Evolutionary conservation across 352 stramenopile species (phyloP).

Genomic region (Globisporangium middletonii): DNA sequence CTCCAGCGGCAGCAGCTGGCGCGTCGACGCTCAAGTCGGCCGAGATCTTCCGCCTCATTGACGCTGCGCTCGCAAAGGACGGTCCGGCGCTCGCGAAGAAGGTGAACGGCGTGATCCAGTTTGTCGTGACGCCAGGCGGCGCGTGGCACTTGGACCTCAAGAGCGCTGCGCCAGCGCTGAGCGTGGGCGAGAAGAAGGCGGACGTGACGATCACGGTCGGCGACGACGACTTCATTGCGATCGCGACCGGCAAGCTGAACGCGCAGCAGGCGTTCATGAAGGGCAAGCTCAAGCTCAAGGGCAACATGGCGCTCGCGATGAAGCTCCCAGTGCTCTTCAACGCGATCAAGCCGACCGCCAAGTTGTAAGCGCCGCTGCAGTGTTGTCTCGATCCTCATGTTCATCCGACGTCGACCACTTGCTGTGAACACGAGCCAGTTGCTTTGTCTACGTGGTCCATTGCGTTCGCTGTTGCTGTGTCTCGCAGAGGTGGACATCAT

Average conservation of each 20-base stretch:
- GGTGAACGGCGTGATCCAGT: constrained; percentile 78
- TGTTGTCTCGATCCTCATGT: not conserved
- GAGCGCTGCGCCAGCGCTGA: constrained; percentile 44
- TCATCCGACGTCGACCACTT: not conserved
- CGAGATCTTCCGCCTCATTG: constrained; percentile 63
- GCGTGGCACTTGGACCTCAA: constrained; percentile 83
- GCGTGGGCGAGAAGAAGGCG: constrained; percentile 57
- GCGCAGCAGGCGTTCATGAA: constrained; percentile 94
- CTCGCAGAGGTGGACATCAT: too few species aligned
- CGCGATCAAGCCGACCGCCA: constrained; percentile 79
- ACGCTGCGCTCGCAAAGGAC: constrained; percentile 50
- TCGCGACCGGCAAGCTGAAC: constrained; percentile 86
- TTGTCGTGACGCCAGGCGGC: constrained; percentile 62
- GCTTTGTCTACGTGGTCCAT: too few species aligned
- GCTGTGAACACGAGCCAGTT: too few species aligned
- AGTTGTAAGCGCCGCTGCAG: constrained; percentile 38
- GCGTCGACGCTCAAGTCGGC: constrained; percentile 45
- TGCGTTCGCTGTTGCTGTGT: too few species aligned
- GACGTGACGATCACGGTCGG: constrained; percentile 73
- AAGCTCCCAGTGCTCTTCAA: constrained; percentile 92
- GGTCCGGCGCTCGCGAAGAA: constrained; percentile 60
- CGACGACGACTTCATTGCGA: constrained; percentile 77
- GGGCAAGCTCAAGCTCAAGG: constrained; percentile 94
- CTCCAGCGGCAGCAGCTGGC: constrained; percentile 11
- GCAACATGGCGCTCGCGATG: constrained; percentile 94